Percentiles rank a stretch among this genome's conserved stretches.
Evolutionary conservation across 1,284 basidiomycete species (phyloP).

Genomic region (Termitomyces sp.): DNA sequence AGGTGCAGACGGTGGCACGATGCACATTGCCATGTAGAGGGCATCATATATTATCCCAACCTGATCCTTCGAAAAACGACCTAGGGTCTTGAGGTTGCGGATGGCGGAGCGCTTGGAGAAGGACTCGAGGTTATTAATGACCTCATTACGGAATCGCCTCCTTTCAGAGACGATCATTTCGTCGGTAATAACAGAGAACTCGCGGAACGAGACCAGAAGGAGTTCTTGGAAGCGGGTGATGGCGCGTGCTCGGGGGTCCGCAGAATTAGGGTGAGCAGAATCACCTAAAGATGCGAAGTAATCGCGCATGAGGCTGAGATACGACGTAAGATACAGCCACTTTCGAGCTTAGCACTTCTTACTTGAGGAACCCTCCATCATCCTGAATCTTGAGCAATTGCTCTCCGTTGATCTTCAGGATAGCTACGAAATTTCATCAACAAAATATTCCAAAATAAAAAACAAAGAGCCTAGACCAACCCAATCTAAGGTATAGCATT

Average conservation of each 20-base stretch:
- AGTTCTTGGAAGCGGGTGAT: slow-evolving; percentile 99
- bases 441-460: background rate
- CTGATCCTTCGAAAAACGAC: slow-evolving; percentile 85
- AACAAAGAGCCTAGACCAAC: slow-evolving; percentile 17
- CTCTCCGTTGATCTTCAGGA: slow-evolving; percentile 97
- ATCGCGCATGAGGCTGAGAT: slow-evolving; percentile 77
- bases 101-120: slow-evolving; percentile 96
- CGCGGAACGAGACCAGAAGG: slow-evolving; percentile 91
- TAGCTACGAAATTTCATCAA: slow-evolving; percentile 48
- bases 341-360: slow-evolving; percentile 20
- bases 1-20: slow-evolving; percentile 60
- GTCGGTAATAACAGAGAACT: slow-evolving; percentile 95
- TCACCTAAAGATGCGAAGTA: slow-evolving; percentile 95
- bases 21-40: slow-evolving; percentile 81
- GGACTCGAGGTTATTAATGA: slow-evolving; percentile 90
- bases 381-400: slow-evolving; percentile 93
- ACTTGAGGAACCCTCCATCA: slow-evolving; percentile 97
- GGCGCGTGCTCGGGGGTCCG: slow-evolving; percentile 86
- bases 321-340: slow-evolving; percentile 5
- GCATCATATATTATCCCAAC: slow-evolving; percentile 89
- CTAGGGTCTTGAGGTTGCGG: slow-evolving; percentile 81
- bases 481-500: slow-evolving; percentile 7
- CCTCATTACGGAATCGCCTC: slow-evolving; percentile 82
- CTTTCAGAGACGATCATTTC: slow-evolving; percentile 91
- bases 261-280: slow-evolving; percentile 88